Conservation (phyloP, 1,284 basidiomycete species). For the Bondarzewia mesenterica region DNA sequence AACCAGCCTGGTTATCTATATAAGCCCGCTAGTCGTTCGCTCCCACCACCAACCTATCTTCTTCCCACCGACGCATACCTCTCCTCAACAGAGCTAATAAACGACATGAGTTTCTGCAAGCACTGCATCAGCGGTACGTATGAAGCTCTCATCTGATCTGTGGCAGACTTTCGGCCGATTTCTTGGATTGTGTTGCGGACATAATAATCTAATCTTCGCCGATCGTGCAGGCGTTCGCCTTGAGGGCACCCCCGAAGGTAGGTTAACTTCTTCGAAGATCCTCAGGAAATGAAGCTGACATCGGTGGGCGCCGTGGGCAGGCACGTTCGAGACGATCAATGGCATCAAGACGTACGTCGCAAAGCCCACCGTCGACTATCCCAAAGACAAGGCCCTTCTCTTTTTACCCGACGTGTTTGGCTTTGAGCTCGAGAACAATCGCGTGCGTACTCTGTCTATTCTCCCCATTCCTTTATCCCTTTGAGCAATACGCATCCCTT, state of each 20-base stretch:
- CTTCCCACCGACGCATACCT: neutral
- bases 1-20: neutral
- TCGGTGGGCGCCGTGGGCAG: constrained; percentile 18
- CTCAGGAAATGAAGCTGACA: neutral
- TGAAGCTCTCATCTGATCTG: neutral
- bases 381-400: constrained; percentile 50
- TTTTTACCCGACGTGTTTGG: constrained; percentile 63
- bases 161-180: neutral
- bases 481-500: neutral
- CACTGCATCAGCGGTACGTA: constrained; percentile 37
- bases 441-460: constrained; percentile 22
- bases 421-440: constrained; percentile 44
- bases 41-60: neutral
- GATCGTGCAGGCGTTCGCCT: constrained; percentile 39
- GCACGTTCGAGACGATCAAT: constrained; percentile 34
- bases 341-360: constrained; percentile 46
- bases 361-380: constrained; percentile 37
- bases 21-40: neutral
- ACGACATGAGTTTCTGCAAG: constrained; percentile 44
- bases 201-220: neutral
- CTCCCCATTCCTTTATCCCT: neutral
- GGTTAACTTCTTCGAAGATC: constrained; percentile 3
- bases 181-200: neutral
- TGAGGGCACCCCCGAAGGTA: constrained; percentile 45
- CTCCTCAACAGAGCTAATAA: neutral